These are phyloP conservation scores for Dysphania ambrosioides DNA, from an alignment of 148 eudicot species.

Conservation along the genomic window DNA sequence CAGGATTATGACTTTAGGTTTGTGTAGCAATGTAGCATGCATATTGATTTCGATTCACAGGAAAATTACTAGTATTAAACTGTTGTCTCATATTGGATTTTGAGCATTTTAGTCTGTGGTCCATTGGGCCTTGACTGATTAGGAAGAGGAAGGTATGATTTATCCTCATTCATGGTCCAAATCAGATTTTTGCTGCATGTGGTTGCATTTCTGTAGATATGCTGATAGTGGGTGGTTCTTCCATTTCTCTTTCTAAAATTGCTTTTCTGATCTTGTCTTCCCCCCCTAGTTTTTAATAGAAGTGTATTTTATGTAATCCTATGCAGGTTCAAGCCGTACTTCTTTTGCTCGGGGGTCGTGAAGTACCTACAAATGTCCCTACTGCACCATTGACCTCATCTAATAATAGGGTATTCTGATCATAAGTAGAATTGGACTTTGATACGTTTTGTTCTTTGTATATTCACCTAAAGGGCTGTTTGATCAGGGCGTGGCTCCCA, in stretches of 20 bases:
- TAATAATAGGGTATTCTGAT: conserved; percentile 42
- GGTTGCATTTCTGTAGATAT: not conserved
- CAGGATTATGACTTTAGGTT: not conserved
- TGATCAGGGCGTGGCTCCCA: conserved; percentile 45
- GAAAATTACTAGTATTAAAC: not conserved
- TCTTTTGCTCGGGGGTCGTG: conserved; percentile 68
- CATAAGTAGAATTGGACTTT: conserved; percentile 10
- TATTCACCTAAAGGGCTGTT: conserved; percentile 4
- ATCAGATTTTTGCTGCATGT: not conserved
- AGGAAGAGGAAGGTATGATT: not conserved
- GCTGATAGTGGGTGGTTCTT: too few relatives aligned
- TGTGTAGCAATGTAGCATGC: not conserved
- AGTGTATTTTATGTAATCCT: conserved; percentile 8
- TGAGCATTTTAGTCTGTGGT: not conserved
- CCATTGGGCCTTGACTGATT: not conserved
- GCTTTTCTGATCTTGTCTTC: not conserved
- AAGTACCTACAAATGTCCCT: conserved; percentile 61
- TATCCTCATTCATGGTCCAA: not conserved
- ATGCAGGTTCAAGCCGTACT: conserved; percentile 81
- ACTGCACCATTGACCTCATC: conserved; percentile 38
- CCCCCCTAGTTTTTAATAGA: too few relatives aligned
- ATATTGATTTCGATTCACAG: not conserved
- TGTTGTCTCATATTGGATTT: not conserved
- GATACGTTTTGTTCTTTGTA: not conserved
- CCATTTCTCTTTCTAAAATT: not conserved